phyloP scores from a whole-genome alignment of 176 grass and related monocot species.

The Alopecurus myosuroides region DNA sequence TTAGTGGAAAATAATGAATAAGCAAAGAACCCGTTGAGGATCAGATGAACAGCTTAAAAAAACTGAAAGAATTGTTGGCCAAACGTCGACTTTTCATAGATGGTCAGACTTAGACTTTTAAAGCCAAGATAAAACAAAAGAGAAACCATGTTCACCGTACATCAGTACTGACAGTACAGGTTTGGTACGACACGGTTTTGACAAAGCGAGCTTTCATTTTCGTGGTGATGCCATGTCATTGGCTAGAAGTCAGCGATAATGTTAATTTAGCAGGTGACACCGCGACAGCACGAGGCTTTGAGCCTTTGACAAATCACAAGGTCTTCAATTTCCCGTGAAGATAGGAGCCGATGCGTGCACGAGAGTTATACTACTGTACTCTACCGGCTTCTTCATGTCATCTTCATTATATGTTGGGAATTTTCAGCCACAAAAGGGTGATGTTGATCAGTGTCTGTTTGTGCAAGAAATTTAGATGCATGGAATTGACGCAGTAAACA shows the following conservation, averaged over 20 bases:
- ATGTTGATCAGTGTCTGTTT: background rate
- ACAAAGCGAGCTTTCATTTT: conserved; percentile 20
- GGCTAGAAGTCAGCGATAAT: conserved; percentile 25
- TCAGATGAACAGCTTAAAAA: background rate
- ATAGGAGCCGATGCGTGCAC: conserved; percentile 14
- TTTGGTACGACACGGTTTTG: conserved; percentile 23
- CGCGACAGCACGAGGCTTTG: background rate
- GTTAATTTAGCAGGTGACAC: background rate
- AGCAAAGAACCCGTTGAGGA: background rate
- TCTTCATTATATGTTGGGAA: background rate
- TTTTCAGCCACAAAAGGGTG: background rate
- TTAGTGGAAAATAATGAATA: background rate
- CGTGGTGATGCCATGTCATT: background rate
- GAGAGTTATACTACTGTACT: too few species aligned
- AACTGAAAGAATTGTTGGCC: background rate
- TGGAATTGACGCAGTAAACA: background rate
- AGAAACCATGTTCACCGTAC: conserved; percentile 1
- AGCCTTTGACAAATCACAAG: conserved; percentile 15
- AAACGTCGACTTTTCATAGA: background rate
- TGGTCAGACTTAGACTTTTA: background rate
- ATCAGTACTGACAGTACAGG: conserved; percentile 2
- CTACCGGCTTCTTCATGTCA: background rate
- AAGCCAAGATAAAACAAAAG: background rate
- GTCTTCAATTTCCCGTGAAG: background rate
- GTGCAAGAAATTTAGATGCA: background rate